A percentile compares a stretch with the other conserved stretches of the same genome.
phyloP scores from a whole-genome alignment of 371 early-diverging fungal species.

The Dipsacomyces acuminosporus region DNA sequence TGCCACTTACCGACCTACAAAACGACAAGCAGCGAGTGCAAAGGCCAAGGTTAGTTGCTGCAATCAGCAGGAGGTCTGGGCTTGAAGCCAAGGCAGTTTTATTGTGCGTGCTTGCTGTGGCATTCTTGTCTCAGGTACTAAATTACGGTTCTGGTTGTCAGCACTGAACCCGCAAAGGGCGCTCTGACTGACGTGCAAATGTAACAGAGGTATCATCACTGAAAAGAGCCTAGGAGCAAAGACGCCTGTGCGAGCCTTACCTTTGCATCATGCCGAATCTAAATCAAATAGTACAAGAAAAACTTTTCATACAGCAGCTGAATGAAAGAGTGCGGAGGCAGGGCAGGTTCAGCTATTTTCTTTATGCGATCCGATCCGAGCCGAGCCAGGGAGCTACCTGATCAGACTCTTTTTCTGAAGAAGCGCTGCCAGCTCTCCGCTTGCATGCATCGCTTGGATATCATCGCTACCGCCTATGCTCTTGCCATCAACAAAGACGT shows the following conservation, averaged over 20 bases:
- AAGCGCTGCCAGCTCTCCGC: conserved; percentile 47
- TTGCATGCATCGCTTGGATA: conserved; percentile 49
- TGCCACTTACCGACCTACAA: neutral
- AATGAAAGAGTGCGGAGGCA: too few relatives aligned
- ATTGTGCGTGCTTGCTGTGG: too few relatives aligned
- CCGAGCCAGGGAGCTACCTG: too few relatives aligned
- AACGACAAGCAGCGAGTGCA: too few relatives aligned
- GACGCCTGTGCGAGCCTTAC: neutral
- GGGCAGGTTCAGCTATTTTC: neutral
- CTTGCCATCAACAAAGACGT: conserved; percentile 73
- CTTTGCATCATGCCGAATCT: too few relatives aligned
- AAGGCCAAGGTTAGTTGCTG: too few relatives aligned
- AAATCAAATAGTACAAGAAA: neutral
- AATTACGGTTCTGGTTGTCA: conserved; percentile 13
- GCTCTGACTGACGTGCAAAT: conserved; percentile 47
- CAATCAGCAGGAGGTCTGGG: too few relatives aligned
- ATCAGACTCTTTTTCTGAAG: conserved; percentile 30
- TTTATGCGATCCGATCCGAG: too few relatives aligned
- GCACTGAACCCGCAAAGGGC: conserved; percentile 10
- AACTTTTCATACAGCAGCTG: neutral
- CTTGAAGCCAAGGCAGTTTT: too few relatives aligned
- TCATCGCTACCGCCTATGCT: conserved; percentile 84
- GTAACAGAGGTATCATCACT: conserved; percentile 29
- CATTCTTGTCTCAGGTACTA: neutral
- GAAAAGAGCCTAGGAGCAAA: neutral